phyloP scores from a whole-genome alignment of 129 eudicot genomes.

The Flaveria trinervia region DNA sequence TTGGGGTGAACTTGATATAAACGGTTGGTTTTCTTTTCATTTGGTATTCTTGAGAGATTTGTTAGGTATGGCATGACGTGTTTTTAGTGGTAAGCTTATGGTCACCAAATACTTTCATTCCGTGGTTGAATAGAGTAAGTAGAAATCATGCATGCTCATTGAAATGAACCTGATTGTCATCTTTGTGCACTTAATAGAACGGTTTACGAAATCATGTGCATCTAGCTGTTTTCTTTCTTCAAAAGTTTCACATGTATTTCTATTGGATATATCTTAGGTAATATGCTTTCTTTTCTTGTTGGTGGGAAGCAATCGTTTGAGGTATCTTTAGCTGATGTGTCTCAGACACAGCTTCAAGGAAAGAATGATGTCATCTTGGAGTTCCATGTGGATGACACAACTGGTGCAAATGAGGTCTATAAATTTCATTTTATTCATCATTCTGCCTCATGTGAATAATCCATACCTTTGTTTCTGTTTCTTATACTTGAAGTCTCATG shows the following conservation, averaged over 20 bases:
- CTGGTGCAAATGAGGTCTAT: constrained; percentile 95
- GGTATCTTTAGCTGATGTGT: constrained; percentile 86
- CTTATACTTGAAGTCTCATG: constrained; percentile 12
- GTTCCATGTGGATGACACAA: constrained; percentile 96
- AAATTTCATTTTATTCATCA: neutral
- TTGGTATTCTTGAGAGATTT: neutral
- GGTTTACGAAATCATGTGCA: neutral
- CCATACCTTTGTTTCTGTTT: neutral
- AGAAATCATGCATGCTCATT: constrained; percentile 6
- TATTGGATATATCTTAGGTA: constrained; percentile 48
- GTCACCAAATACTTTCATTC: neutral
- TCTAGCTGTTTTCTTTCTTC: neutral
- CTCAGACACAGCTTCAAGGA: constrained; percentile 95
- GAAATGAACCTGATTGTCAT: neutral
- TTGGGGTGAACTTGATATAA: constrained; percentile 93
- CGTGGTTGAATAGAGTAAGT: neutral
- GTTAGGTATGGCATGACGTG: neutral
- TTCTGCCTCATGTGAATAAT: neutral
- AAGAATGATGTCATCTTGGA: constrained; percentile 96
- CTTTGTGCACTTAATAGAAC: neutral
- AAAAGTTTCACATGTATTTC: constrained; percentile 4
- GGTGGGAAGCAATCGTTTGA: constrained; percentile 92
- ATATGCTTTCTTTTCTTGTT: constrained; percentile 79
- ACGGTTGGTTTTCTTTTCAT: constrained; percentile 53
- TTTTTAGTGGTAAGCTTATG: neutral